Percentiles rank a stretch among this genome's conserved stretches.
Conservation (phyloP, 176 grass and related monocot species). For the Oryza brachyantha region DNA sequence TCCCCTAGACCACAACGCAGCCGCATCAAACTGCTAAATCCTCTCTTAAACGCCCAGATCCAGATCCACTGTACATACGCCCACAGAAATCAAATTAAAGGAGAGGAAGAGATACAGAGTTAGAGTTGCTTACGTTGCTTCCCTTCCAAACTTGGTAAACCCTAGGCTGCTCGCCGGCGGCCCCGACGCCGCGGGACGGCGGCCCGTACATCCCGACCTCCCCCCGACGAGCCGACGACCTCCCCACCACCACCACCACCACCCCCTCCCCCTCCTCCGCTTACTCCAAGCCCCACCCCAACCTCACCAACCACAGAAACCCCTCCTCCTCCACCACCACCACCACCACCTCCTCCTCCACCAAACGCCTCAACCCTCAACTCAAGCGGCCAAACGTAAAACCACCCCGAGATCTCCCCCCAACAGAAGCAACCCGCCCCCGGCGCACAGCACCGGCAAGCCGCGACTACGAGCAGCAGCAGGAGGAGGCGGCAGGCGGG, state of each 20-base stretch:
- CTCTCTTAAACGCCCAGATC: constrained; percentile 47
- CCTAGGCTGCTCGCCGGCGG: constrained; percentile 53
- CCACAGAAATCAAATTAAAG: background rate
- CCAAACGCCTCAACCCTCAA: background rate
- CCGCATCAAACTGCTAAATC: background rate
- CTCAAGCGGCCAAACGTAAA: background rate
- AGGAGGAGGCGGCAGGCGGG: background rate
- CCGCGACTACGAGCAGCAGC: background rate
- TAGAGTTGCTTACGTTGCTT: constrained; percentile 78
- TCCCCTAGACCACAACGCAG: background rate
- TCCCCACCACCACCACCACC: background rate
- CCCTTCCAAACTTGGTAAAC: constrained; percentile 90
- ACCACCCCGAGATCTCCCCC: constrained; percentile 27
- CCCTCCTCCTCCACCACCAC: background rate
- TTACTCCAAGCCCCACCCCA: background rate
- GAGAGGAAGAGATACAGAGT: background rate
- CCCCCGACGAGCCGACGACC: too few relatives aligned
- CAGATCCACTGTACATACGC: constrained; percentile 31
- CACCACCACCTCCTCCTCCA: background rate
- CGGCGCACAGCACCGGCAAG: background rate
- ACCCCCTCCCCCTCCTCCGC: background rate
- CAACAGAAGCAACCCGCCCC: too few relatives aligned
- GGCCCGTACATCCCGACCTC: constrained; percentile 86
- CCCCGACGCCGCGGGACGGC: constrained; percentile 40
- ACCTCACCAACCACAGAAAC: background rate